Evolutionary conservation across 148 eudicot genomes (phyloP), one percentile per base, ranked within the genome.

Genomic region (Diospyros lotus): DNA sequence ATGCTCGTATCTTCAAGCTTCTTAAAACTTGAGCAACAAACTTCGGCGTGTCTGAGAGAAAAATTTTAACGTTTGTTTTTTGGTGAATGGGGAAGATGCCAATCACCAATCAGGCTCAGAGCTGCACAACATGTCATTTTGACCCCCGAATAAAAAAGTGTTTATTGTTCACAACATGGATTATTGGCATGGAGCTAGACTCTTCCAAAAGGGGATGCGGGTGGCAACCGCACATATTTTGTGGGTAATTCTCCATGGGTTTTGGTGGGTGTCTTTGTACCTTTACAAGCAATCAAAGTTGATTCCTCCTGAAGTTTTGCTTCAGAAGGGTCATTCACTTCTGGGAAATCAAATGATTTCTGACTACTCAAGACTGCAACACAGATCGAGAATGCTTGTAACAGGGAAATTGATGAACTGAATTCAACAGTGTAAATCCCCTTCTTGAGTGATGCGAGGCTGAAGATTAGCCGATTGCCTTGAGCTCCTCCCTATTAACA

Each of bases 341-440:
- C 84, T 43, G 73, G 48, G 72, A 82, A 75, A 42, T 75, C 83
- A 13, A 78, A 72, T 50, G 87, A 79, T 69, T 82, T 80, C 74
- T 61, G 73, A 69, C 86, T 75, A 68, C 86, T 87, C 62, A 87
- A 56, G 50, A 77, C 74, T 46, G 93, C 82, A 71, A 89, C 65
- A 60, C 84, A 85, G 1, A 86, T 67, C 9, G 97, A 89, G 80
- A 91, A 91, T 67, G 97, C 89, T 82, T 86, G 93, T 8, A 91
- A 77, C 45, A 85, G 78, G 8, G 89, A 75, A 63, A 91, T 75
- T 5, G 93, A 84, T 39, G 97, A 73, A 77, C 66, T 58, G 73
- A 89, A 91, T 64, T 87, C 90, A 39, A 89, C 87, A 0, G 97
- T 83, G 83, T 79, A 86, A 54, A 89, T 78, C 15, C 90, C 84